These are phyloP conservation scores for Botrytis medusae DNA, from an alignment of 2,329 filamentous ascomycete genomes.

Conservation along the genomic window DNA sequence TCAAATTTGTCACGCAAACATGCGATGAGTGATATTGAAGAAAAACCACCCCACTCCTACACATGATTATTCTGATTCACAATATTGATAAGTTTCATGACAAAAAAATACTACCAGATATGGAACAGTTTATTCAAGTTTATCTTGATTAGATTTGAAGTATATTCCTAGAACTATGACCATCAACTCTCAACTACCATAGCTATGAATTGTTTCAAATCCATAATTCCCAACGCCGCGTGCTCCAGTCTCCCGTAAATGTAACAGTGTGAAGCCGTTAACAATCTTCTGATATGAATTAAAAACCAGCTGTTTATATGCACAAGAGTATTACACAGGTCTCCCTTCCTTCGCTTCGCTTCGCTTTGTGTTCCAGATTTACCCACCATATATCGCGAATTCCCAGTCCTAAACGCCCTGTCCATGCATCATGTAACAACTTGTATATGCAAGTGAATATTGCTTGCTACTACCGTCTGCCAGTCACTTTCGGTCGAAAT, in stretches of 20 bases:
- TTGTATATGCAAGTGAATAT: neutral
- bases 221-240: neutral
- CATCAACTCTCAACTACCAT: neutral
- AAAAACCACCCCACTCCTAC: neutral
- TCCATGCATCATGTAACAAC: neutral
- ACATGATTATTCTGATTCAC: neutral
- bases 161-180: neutral
- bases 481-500: neutral
- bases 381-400: neutral
- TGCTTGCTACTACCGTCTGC: neutral
- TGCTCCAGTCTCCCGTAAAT: neutral
- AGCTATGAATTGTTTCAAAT: neutral
- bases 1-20: neutral
- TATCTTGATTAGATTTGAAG: neutral
- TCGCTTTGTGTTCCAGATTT: neutral
- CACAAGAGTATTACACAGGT: constrained; percentile 18
- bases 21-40: neutral
- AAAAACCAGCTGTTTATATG: neutral
- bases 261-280: neutral
- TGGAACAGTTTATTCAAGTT: neutral
- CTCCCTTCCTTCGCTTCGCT: neutral
- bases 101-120: neutral
- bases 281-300: neutral
- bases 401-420: neutral
- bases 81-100: neutral